Base-by-base conservation (phyloP, 345 rosid genomes). In the Eucalyptus regnans region DNA sequence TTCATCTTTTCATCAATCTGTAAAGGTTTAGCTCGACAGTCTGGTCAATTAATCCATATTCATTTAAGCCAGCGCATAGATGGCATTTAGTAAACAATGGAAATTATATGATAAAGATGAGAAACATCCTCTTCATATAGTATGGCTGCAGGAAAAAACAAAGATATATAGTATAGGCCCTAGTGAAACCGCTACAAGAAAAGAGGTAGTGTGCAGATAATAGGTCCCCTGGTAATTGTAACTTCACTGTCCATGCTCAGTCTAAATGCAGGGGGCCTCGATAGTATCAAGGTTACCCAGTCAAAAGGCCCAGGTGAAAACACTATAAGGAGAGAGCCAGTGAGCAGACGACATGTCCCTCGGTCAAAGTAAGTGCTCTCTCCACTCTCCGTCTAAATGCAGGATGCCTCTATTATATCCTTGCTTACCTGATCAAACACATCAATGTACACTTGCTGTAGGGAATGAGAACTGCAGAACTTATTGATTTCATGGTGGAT, bases 401-500 rank as follows among this genome's bases (percentile, higher is more conserved):
- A 17, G 25, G 80, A 68, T 84, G 37, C 86, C 86, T 5, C 33
- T 0, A n/a, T 86, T 15, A 20, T 15, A 2, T 86, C 87, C 23
- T 86, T 5, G 2, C 91, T 83, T 88, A 96, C 99, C 97, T 97
- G 98, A 92, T 97, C 97, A 92, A 97, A 97, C 91, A 95, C 96
- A 93, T 96, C 98, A 87, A 96, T 97, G 89, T 96, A 97, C 79
- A 97, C 99, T 94, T 97, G 98, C 91, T 97, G 99, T 89, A 97
- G 99, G 49, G 94, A 71, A 90, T 96, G 98, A 50, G 97, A 96
- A 94, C 99, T 96, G 92, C 99, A 96, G 92, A 96, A 96, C 93
- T 97, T 99, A 93, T 97, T 97, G 94, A 97, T 97, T 94, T 97
- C 98, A 90, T 97, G 99, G 89, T 96, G 99, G 90, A 96, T 97